Evolutionary conservation across 2,329 filamentous ascomycete genomes (phyloP).

Genomic region (Botrytis tulipae): DNA sequence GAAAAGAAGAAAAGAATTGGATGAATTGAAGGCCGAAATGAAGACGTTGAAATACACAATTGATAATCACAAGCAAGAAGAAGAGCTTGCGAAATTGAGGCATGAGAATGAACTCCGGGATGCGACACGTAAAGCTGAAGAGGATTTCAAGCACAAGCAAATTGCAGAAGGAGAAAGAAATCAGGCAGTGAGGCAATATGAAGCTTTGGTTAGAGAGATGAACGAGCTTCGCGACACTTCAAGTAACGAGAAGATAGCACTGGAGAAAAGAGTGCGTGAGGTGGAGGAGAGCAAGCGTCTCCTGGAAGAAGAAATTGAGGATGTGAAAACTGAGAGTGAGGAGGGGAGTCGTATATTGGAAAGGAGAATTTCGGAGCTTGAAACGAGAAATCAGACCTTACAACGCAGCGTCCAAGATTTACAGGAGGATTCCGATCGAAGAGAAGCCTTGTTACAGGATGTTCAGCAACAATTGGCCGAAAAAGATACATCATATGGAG

Average conservation of each 20-base stretch:
- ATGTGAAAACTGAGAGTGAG: conserved; percentile 60
- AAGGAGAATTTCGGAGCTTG: conserved; percentile 59
- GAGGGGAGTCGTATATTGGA: conserved; percentile 66
- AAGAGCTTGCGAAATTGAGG: conserved; percentile 73
- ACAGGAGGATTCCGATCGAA: conserved; percentile 45
- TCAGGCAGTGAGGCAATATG: conserved; percentile 50
- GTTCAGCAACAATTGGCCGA: conserved; percentile 50
- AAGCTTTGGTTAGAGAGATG: conserved; percentile 52
- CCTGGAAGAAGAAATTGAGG: conserved; percentile 78
- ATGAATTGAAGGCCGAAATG: conserved; percentile 85
- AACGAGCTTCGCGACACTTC: conserved; percentile 50
- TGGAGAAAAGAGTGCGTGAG: conserved; percentile 69
- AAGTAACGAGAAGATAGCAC: conserved; percentile 58
- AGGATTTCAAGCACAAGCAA: conserved; percentile 71
- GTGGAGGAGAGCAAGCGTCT: conserved; percentile 69
- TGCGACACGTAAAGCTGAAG: conserved; percentile 74
- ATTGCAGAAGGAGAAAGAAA: conserved; percentile 55
- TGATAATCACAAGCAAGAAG: conserved; percentile 82
- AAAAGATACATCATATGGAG: conserved; percentile 68
- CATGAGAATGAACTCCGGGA: conserved; percentile 84
- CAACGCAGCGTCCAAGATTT: conserved; percentile 53
- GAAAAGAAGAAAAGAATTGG: conserved; percentile 47
- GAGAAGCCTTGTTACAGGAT: conserved; percentile 37
- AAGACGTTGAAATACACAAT: conserved; percentile 86
- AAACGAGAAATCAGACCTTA: conserved; percentile 57